Evolutionary conservation across 331 rosid genomes (phyloP), one percentile per base, ranked within the genome.

Genomic region (Prunus yedoensis): DNA sequence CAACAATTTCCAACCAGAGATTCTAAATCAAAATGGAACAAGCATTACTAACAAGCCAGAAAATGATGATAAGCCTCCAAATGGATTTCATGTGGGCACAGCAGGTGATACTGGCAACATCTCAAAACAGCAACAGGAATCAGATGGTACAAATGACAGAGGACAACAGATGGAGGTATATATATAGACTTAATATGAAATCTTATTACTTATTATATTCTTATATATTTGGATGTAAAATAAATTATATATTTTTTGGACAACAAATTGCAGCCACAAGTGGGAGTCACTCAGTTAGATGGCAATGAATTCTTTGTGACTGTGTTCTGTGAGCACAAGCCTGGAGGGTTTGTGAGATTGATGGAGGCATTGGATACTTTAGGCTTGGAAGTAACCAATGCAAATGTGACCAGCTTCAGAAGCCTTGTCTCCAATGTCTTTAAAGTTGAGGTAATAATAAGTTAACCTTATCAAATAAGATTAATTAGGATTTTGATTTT

Each of bases 121-220:
- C 47, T 70, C 85, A 50, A 89, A 84, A 65, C 93, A 70, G 28
- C 83, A 85, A 61, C 91, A 79, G 79, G 93, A 86, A 57, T 62
- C 77, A 10, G 92, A 89, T 51, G 78, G 53, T 65, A 68, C 76
- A 21, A 83, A 51, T 73, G 97, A 90, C 52, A 91, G 81, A 82
- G 84, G 85, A 20, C 91, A 85, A 41, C 93, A 90, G 68, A 90
- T 92, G 97, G 93, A 90, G 96, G 97, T 89, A 84, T n/a, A 45
- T 69, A 14, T 23, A 60, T 1, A 30, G 9, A 62, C 18, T 62
- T 1, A 27, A 17, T 8, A 38, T 53, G 54, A 28, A 35, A 35
- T 58, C 21, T 21, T 21, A 21, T 21, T 21, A 21, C 41, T 28
- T 18, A 32, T 28, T 18, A 23, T 20, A 53, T 21, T 61, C 8